Evolutionary conservation across 139 green algal species (phyloP).

Genomic region (Coelastrella sp.): DNA sequence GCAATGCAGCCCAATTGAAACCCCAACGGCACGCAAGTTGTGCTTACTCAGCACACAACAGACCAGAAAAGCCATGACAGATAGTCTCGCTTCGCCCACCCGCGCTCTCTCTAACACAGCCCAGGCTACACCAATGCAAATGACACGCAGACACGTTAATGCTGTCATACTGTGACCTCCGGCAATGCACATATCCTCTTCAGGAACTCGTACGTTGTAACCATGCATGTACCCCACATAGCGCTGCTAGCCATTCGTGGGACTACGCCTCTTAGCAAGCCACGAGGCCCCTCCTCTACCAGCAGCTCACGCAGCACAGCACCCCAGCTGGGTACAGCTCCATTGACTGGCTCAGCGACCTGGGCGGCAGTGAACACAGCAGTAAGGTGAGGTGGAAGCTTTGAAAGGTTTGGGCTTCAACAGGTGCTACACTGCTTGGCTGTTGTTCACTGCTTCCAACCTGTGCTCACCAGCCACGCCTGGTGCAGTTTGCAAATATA

Average conservation of each 20-base stretch:
- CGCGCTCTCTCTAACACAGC: neutral
- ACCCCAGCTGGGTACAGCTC: constrained; percentile 43
- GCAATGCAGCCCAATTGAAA: too few relatives aligned
- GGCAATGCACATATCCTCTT: constrained; percentile 77
- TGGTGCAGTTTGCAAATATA: too few relatives aligned
- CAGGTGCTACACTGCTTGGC: too few relatives aligned
- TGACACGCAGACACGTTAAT: too few relatives aligned
- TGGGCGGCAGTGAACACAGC: constrained; percentile 21
- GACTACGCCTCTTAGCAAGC: constrained; percentile 73
- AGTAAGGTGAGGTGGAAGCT: neutral
- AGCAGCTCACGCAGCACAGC: constrained; percentile 68
- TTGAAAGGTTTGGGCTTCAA: neutral
- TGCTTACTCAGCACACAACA: too few relatives aligned
- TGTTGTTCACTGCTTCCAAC: too few relatives aligned
- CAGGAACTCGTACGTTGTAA: constrained; percentile 83
- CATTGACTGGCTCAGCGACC: constrained; percentile 59
- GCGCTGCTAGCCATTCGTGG: constrained; percentile 85
- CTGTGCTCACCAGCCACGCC: too few relatives aligned
- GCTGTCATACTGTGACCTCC: constrained; percentile 1
- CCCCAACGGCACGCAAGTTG: too few relatives aligned
- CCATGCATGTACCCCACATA: constrained; percentile 93
- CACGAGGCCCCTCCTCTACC: constrained; percentile 75
- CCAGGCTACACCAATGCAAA: neutral
- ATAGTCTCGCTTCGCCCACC: too few relatives aligned
- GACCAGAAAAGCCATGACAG: too few relatives aligned